Percentiles rank a stretch among this genome's conserved stretches.
phyloP scores from a whole-genome alignment of 192 early-diverging fungal species.

The Chytriomyces confervae region DNA sequence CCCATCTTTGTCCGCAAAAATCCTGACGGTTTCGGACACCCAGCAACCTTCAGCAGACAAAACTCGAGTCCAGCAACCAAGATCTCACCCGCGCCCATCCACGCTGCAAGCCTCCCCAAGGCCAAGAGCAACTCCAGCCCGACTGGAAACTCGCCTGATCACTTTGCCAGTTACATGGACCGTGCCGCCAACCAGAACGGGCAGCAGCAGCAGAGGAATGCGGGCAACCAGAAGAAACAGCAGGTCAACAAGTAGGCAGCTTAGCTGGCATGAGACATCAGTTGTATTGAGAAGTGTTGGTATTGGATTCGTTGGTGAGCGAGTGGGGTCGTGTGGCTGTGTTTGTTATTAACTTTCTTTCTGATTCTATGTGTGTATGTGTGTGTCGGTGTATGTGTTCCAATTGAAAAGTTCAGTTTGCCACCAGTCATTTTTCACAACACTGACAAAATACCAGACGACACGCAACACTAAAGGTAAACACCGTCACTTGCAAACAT shows the following conservation, averaged over 20 bases:
- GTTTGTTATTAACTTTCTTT: too few relatives aligned
- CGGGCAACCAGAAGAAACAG: background rate
- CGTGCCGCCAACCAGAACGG: background rate
- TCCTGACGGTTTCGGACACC: too few relatives aligned
- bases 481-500: too few relatives aligned
- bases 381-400: too few relatives aligned
- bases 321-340: too few relatives aligned
- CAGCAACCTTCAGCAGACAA: background rate
- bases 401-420: too few relatives aligned
- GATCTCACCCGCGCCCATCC: background rate
- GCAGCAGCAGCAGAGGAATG: background rate
- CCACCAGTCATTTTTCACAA: too few relatives aligned
- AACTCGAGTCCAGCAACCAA: background rate
- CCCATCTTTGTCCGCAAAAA: background rate
- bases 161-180: constrained; percentile 26
- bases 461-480: too few relatives aligned
- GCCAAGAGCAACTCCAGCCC: constrained; percentile 7
- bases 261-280: constrained; percentile 21
- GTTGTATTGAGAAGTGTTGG: constrained; percentile 24
- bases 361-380: too few relatives aligned
- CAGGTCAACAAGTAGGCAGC: background rate
- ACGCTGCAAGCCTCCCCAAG: background rate
- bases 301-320: background rate
- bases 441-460: too few relatives aligned
- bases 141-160: constrained; percentile 8